phyloP scores from a whole-genome alignment of 2,329 filamentous ascomycete species.

The Ramularia collo-cygni region DNA sequence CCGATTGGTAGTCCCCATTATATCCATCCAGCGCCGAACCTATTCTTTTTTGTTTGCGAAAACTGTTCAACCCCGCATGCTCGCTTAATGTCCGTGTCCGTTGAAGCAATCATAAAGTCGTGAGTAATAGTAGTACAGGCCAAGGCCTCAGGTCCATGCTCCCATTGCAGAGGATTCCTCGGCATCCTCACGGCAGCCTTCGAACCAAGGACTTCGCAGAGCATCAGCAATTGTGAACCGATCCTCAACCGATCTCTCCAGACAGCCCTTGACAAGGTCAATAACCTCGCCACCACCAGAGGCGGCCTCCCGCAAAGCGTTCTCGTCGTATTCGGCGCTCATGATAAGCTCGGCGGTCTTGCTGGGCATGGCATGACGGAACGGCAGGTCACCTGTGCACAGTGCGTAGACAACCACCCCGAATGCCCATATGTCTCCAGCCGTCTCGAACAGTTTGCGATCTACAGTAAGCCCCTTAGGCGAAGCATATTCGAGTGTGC shows the following conservation, averaged over 20 bases:
- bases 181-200: constrained; percentile 19
- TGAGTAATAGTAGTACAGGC: too few relatives aligned
- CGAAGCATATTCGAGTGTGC: constrained; percentile 52
- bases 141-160: constrained; percentile 1
- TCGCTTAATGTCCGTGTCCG: too few relatives aligned
- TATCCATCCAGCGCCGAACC: too few relatives aligned
- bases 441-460: constrained; percentile 42
- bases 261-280: constrained; percentile 53
- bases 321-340: constrained; percentile 51
- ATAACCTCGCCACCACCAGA: constrained; percentile 42
- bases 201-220: constrained; percentile 50
- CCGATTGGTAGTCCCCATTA: too few relatives aligned
- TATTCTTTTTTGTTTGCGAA: too few relatives aligned
- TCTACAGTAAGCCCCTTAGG: constrained; percentile 42
- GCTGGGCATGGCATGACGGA: constrained; percentile 53
- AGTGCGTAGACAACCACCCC: constrained; percentile 58
- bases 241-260: constrained; percentile 49
- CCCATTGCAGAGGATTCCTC: constrained; percentile 13
- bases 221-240: constrained; percentile 54
- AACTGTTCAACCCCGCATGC: too few relatives aligned
- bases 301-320: constrained; percentile 41
- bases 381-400: constrained; percentile 55
- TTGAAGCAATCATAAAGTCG: too few relatives aligned
- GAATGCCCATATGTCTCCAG: constrained; percentile 61
- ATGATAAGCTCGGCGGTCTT: constrained; percentile 54